Evolutionary conservation across 2,329 filamentous ascomycete genomes (phyloP), one percentile per base, ranked within the genome.

Genomic region (Claviceps cyperi): DNA sequence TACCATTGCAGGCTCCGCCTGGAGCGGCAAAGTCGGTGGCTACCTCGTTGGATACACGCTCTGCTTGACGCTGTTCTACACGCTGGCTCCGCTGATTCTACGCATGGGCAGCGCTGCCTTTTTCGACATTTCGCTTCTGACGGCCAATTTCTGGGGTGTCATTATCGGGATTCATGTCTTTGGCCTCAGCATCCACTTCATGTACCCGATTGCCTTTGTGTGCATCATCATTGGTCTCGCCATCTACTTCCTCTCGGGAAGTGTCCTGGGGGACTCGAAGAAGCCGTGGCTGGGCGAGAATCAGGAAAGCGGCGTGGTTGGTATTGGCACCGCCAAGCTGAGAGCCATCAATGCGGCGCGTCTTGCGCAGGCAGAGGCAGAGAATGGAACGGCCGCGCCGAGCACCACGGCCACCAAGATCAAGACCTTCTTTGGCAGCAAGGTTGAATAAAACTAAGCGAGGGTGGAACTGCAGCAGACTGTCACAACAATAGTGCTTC

Each of bases 171-270:
- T 94, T 57, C 77, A 83, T 63, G 86, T 97, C 46, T 94, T 98
- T 61, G 80, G 83, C 43, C 78, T 85, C 58, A 68, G 68, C 40
- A 80, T 98, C 51, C 86, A 95, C 69, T 95, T 80, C 74, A 76
- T 96, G 69, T 98, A 98, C 68, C 91, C 92, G 5, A 86, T 96
- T 62, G 91, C 92, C 13, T 98, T 98, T 65, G 86, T 94, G 9
- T 74, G 90, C 57, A 97, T 98, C 65, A 81, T 98, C 57, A 49
- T 90, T 28, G 91, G 92, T 1, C 78, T 95, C 58, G 73, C 90
- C 46, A 75, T 88, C 44, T 98, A 98, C 68, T 97, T 95, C 66
- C 69, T 94, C 37, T 82, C 85, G 1, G 87, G 89, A 51, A 84
- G 80, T 62, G 77, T 86, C 51, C 69, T 96, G 47, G 91, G 89